A percentile compares a stretch with the other conserved stretches of the same genome.
Evolutionary conservation across 1,284 basidiomycete species (phyloP).

Genomic region (Blastosporella zonata): DNA sequence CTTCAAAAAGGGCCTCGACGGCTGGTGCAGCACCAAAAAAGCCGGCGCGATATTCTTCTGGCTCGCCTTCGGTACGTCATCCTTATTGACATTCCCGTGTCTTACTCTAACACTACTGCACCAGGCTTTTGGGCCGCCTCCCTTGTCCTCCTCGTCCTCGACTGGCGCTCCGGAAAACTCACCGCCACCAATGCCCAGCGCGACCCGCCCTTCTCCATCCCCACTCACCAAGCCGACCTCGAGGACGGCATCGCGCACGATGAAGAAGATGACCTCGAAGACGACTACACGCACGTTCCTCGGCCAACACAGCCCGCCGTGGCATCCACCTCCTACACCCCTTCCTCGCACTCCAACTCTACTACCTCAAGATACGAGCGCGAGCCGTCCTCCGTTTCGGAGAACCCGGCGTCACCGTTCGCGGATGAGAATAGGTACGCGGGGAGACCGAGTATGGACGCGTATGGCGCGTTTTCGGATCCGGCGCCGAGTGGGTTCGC

Average conservation of each 20-base stretch:
- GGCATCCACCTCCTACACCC: conserved; percentile 23
- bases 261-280: conserved; percentile 51
- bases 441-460: conserved; percentile 69
- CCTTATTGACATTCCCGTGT: conserved; percentile 5
- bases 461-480: conserved; percentile 84
- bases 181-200: conserved; percentile 39
- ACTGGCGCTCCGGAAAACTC: conserved; percentile 73
- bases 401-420: conserved; percentile 30
- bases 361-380: not conserved
- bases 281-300: conserved; percentile 45
- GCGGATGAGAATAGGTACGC: conserved; percentile 9
- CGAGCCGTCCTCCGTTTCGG: not conserved
- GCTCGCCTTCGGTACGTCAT: conserved; percentile 62
- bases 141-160: conserved; percentile 56
- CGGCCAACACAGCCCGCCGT: conserved; percentile 27
- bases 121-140: conserved; percentile 70
- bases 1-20: conserved; percentile 65
- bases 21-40: conserved; percentile 89
- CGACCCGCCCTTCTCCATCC: conserved; percentile 60
- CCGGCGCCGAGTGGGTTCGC: conserved; percentile 68
- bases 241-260: conserved; percentile 31
- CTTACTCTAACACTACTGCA: conserved; percentile 10
- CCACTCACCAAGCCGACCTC: conserved; percentile 44
- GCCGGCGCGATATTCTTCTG: conserved; percentile 86
- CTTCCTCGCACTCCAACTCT: not conserved